Percentiles rank a stretch among this genome's conserved stretches.
These are phyloP conservation scores for Aspergillus fumigatus DNA, from an alignment of 2,329 filamentous ascomycete species.

Conservation along the genomic window DNA sequence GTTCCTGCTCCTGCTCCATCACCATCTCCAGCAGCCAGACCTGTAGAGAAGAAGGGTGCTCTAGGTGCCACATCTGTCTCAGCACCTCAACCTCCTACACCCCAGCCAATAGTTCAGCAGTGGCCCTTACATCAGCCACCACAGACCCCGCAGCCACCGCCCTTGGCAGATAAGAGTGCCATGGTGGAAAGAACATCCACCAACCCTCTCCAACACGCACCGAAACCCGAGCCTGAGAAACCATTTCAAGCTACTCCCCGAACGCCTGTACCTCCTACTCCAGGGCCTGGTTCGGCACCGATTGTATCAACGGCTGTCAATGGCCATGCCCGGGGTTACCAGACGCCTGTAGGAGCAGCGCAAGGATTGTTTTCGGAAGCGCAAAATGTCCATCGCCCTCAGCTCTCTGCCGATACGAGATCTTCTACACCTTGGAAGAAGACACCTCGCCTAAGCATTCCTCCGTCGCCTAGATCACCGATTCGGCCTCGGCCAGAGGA, in stretches of 20 bases:
- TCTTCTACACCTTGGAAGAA: constrained; percentile 44
- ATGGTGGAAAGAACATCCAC: constrained; percentile 16
- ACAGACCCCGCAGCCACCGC: constrained; percentile 26
- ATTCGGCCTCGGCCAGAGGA: constrained; percentile 39
- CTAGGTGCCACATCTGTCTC: constrained; percentile 12
- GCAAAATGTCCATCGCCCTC: constrained; percentile 25
- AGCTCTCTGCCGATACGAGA: constrained; percentile 36
- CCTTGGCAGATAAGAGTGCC: constrained; percentile 14
- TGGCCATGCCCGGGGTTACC: constrained; percentile 17
- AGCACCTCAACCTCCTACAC: constrained; percentile 19
- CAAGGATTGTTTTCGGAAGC: constrained; percentile 20
- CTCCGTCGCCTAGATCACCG: constrained; percentile 36
- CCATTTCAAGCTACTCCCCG: constrained; percentile 12
- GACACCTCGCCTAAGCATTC: constrained; percentile 30
- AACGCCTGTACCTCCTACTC: constrained; percentile 25
- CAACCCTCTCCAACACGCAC: constrained; percentile 15
- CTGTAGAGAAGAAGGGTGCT: constrained; percentile 13
- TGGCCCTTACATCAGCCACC: constrained; percentile 32
- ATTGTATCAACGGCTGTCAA: constrained; percentile 23
- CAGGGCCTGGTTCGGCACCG: constrained; percentile 14
- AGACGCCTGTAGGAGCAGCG: constrained; percentile 26
- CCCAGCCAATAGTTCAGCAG: constrained; percentile 33
- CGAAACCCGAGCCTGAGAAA: constrained; percentile 13
- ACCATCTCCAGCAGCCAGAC: constrained; percentile 7
- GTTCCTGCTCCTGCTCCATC: constrained; percentile 11